These are phyloP conservation scores for Lichtheimia corymbifera DNA, from an alignment of 371 early-diverging fungal genomes.

Conservation along the genomic window DNA sequence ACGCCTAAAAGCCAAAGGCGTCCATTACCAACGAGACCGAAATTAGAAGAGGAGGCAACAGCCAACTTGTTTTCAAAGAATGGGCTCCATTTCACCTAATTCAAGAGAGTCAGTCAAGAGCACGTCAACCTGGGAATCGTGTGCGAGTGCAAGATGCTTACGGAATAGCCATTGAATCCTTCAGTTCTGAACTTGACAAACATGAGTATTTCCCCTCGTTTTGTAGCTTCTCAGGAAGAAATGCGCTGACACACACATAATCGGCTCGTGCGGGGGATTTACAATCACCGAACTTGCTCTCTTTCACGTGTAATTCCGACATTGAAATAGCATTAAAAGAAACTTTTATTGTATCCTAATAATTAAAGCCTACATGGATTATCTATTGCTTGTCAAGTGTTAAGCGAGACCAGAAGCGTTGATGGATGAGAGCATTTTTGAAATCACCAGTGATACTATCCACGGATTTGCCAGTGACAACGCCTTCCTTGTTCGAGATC, in stretches of 20 bases:
- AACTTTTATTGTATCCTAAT: too few species aligned
- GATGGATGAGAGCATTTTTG: conserved; percentile 24
- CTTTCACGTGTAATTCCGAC: too few species aligned
- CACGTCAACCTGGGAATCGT: not conserved
- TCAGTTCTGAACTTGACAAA: conserved; percentile 61
- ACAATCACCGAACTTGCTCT: too few species aligned
- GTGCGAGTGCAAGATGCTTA: conserved; percentile 25
- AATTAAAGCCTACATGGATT: too few species aligned
- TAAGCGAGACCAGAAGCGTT: conserved; percentile 39
- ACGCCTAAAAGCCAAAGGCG: conserved; percentile 70
- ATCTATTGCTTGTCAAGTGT: conserved; percentile 22
- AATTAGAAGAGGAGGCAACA: conserved; percentile 90
- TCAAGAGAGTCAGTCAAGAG: conserved; percentile 7
- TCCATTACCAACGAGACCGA: conserved; percentile 95
- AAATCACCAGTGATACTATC: conserved; percentile 9
- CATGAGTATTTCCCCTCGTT: conserved; percentile 22
- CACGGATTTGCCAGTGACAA: conserved; percentile 15
- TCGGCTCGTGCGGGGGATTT: too few species aligned
- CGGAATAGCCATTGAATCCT: conserved; percentile 69
- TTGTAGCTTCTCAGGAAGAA: too few species aligned
- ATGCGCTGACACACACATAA: too few species aligned
- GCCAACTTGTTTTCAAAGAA: conserved; percentile 90
- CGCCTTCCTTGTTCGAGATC: conserved; percentile 14
- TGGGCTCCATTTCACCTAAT: conserved; percentile 88
- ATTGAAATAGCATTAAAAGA: too few species aligned